Conservation (phyloP, 148 eudicot genomes). For the Camellia japonica region DNA sequence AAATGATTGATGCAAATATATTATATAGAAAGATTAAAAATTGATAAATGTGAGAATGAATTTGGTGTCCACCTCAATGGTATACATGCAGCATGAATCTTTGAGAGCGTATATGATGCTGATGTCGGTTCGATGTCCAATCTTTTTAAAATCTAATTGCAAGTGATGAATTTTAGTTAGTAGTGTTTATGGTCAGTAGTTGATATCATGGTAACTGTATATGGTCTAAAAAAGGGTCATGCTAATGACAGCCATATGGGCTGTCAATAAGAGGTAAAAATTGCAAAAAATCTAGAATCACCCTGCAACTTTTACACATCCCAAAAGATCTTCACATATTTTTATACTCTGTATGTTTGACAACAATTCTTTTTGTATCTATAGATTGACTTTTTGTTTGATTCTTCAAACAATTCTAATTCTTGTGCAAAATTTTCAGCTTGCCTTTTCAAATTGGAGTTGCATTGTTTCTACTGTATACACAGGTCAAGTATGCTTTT, state of each 20-base stretch:
- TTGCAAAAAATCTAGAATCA: too few species aligned
- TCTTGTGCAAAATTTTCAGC: constrained; percentile 43
- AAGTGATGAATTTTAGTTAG: neutral
- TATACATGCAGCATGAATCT: neutral
- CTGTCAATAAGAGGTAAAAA: too few species aligned
- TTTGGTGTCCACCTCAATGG: too few species aligned
- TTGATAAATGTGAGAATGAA: too few species aligned
- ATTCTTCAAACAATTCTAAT: neutral
- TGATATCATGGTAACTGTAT: constrained; percentile 2
- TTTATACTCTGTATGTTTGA: neutral
- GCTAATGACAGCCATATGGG: too few species aligned
- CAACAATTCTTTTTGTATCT: neutral
- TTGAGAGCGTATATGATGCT: neutral
- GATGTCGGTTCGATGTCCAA: neutral
- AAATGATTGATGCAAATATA: too few species aligned
- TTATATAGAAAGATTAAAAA: too few species aligned
- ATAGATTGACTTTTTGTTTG: neutral
- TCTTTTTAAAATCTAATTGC: neutral
- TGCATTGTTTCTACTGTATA: constrained; percentile 82
- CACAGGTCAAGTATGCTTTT: constrained; percentile 89
- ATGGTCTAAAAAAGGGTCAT: neutral
- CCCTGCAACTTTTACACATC: too few species aligned
- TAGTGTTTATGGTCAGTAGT: neutral
- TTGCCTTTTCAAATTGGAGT: constrained; percentile 94
- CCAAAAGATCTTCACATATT: too few species aligned